Evolutionary conservation across 306 rosid species (phyloP), one percentile per base, ranked within the genome.

Genomic region (Boehmeria nivea): DNA sequence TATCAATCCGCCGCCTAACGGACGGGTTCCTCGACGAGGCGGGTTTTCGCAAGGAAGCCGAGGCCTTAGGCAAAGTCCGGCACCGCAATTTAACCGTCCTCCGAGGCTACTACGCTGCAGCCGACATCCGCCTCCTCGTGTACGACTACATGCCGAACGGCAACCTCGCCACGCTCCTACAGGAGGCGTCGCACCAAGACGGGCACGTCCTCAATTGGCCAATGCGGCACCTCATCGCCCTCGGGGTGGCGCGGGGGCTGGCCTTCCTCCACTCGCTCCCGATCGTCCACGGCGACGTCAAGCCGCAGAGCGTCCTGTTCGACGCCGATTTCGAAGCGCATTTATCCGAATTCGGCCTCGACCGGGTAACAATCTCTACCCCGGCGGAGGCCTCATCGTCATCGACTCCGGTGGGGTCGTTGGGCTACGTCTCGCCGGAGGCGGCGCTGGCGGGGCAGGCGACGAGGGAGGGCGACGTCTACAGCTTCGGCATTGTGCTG

Each of bases 121-220:
- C 96, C 0, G 87, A 79, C 49, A 78, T 77, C 19, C 78, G 94
- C 70, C 82, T 87, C 11, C 73, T 84, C 7, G 87, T 84, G 18
- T 87, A 81, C 12, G 94, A 87, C 59, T 87, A 87, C 82, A 87
- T 87, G 96, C 96, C 96, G 3, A 87, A 87, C 59, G 96, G 94
- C 19, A 87, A 84, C 70, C 33, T 87, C 1, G 89, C 83, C 4
- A 87, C 89, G 7, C 74, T 87, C 3, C 89, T 87, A 25, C 96
- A 87, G 58, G 96, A 87, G 43, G 89, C 96, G 0, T 79, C 94
- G 13, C 94, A 87, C 55, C 96, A 84, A 69, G 96, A 88, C 13
- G 96, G 96, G 0, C 96, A 88, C 60, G 90, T 88, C 3, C 65
- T 88, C 53, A 88, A 88, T 65, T 88, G 94, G 94, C 96, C 96